These are phyloP conservation scores for Calocybe gambosa DNA, from an alignment of 1,284 basidiomycete species.

Conservation along the genomic window DNA sequence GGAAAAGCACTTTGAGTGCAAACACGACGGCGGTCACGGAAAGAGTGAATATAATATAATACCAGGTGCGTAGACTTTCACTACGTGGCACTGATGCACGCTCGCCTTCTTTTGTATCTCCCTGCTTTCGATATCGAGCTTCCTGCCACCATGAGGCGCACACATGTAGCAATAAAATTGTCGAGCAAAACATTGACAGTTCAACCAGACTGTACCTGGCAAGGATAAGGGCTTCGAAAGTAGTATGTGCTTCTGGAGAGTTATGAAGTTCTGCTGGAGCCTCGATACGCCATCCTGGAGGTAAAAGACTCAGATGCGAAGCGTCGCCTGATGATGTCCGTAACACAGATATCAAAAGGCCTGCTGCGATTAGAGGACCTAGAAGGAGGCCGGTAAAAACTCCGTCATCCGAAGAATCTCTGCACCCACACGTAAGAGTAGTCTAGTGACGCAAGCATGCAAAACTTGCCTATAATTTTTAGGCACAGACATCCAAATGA, in stretches of 20 bases:
- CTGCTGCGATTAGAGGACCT: conserved; percentile 68
- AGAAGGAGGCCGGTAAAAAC: conserved; percentile 75
- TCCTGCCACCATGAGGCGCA: conserved; percentile 71
- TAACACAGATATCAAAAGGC: conserved; percentile 54
- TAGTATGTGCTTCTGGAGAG: conserved; percentile 31
- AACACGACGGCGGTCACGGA: conserved; percentile 44
- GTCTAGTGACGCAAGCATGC: conserved; percentile 3
- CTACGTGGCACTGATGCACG: conserved; percentile 70
- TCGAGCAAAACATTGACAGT: conserved; percentile 73
- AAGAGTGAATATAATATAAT: conserved; percentile 59
- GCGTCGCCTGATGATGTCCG: conserved; percentile 24
- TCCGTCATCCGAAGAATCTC: conserved; percentile 80
- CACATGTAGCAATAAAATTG: conserved; percentile 73
- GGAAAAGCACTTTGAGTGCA: conserved; percentile 41
- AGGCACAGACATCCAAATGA: conserved; percentile 85
- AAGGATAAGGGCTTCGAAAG: conserved; percentile 58
- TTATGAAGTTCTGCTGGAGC: conserved; percentile 48
- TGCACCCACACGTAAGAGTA: conserved; percentile 23
- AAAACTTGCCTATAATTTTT: conserved; percentile 68
- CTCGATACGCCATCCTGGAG: conserved; percentile 73
- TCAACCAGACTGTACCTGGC: conserved; percentile 75
- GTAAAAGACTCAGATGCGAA: conserved; percentile 30
- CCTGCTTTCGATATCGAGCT: conserved; percentile 38
- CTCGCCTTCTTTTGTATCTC: conserved; percentile 52
- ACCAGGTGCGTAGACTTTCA: conserved; percentile 53